Conservation (phyloP, 1,139 yeast genomes). For the Blastobotrys proliferans region DNA sequence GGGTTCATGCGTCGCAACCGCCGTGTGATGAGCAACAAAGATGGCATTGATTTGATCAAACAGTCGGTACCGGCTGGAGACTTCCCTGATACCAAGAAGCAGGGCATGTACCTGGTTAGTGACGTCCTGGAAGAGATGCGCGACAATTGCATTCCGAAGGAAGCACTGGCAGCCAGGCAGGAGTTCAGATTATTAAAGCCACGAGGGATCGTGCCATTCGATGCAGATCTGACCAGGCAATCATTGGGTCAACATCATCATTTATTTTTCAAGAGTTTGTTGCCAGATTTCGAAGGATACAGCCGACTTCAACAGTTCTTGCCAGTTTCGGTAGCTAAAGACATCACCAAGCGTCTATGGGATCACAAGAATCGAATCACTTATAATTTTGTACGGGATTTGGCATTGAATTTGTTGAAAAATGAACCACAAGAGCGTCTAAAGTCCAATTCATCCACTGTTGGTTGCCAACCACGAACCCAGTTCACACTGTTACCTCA, state of each 20-base stretch:
- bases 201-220: neutral
- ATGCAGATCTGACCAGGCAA: neutral
- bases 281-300: slow-evolving; percentile 3
- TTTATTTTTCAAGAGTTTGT: slow-evolving; percentile 1
- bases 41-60: neutral
- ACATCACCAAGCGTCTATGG: slow-evolving; percentile 8
- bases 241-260: slow-evolving; percentile 5
- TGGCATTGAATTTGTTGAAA: slow-evolving; percentile 10
- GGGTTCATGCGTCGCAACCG: slow-evolving; percentile 2
- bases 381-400: slow-evolving; percentile 9
- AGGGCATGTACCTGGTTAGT: too few species aligned
- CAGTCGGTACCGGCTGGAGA: neutral
- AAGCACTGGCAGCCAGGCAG: neutral
- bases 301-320: neutral
- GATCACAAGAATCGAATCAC: slow-evolving; percentile 4
- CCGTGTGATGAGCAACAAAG: neutral
- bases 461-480: neutral
- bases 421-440: slow-evolving; percentile 8
- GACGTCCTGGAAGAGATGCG: neutral
- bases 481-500: slow-evolving; percentile 9
- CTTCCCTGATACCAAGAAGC: neutral
- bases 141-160: neutral
- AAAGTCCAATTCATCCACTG: neutral
- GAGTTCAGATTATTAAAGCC: slow-evolving; percentile 4
- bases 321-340: slow-evolving; percentile 1